Conservation (phyloP, 768 basidiomycete genomes). For the Rhizopogon salebrosus region DNA sequence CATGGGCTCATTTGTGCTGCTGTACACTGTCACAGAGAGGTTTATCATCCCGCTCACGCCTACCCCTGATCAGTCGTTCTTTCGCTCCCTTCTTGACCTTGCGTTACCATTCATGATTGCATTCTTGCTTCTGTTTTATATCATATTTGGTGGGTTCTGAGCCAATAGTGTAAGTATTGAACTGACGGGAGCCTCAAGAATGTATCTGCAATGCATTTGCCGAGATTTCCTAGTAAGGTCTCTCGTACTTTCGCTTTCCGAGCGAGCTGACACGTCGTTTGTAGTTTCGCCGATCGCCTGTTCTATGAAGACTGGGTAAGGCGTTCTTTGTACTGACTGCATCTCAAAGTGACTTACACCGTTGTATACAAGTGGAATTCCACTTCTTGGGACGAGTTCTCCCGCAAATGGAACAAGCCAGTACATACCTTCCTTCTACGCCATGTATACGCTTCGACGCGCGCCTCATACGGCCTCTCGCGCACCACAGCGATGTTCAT, state of each 20-base stretch:
- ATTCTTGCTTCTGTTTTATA: constrained; percentile 81
- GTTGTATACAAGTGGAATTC: constrained; percentile 78
- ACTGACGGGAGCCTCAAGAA: constrained; percentile 40
- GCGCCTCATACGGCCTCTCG: constrained; percentile 70
- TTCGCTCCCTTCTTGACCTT: constrained; percentile 75
- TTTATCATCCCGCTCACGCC: constrained; percentile 87
- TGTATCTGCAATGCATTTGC: constrained; percentile 97
- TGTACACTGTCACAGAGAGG: constrained; percentile 89
- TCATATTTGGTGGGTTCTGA: constrained; percentile 62
- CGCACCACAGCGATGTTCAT: constrained; percentile 81
- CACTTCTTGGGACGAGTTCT: constrained; percentile 94
- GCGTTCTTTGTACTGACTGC: background rate
- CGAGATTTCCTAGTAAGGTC: constrained; percentile 76
- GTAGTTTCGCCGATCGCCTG: constrained; percentile 91
- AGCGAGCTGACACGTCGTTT: background rate
- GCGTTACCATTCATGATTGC: constrained; percentile 92
- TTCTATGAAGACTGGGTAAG: constrained; percentile 96
- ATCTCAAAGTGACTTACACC: background rate
- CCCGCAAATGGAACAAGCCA: constrained; percentile 98
- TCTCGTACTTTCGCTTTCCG: background rate
- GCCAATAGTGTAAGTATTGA: background rate
- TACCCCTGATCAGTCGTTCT: constrained; percentile 62
- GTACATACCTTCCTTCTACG: constrained; percentile 91
- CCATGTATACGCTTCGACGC: constrained; percentile 91
- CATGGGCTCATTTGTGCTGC: constrained; percentile 92